These are phyloP conservation scores for Trichoderma simmonsii DNA, from an alignment of 2,329 filamentous ascomycete species.

Conservation along the genomic window DNA sequence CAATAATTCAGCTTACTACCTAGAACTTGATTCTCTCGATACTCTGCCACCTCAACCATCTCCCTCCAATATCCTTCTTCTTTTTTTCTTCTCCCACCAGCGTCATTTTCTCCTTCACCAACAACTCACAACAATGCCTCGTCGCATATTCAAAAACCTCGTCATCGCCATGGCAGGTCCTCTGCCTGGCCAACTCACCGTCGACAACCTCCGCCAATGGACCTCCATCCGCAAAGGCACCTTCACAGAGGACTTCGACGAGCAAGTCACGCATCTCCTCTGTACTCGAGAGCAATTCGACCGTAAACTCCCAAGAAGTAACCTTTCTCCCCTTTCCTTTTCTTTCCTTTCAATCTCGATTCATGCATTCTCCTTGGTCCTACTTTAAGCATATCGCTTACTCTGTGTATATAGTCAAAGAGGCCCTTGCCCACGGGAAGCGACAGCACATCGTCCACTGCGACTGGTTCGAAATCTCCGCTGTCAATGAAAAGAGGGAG, in stretches of 20 bases:
- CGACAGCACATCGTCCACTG: slow-evolving; percentile 42
- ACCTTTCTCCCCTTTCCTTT: neutral
- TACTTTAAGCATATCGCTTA: neutral
- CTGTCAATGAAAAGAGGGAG: slow-evolving; percentile 31
- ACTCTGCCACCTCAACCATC: neutral
- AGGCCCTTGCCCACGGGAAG: slow-evolving; percentile 36
- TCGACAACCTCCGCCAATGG: slow-evolving; percentile 64
- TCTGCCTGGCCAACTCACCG: slow-evolving; percentile 47
- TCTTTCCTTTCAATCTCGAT: neutral
- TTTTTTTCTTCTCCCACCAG: neutral
- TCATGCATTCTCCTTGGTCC: too few relatives aligned
- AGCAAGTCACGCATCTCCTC: slow-evolving; percentile 69
- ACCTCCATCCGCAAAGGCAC: slow-evolving; percentile 58
- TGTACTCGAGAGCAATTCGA: slow-evolving; percentile 61
- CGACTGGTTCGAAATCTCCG: slow-evolving; percentile 54
- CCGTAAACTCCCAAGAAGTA: slow-evolving; percentile 38
- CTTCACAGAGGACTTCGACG: slow-evolving; percentile 50
- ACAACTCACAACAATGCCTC: slow-evolving; percentile 27
- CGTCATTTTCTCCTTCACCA: neutral
- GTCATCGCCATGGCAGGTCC: slow-evolving; percentile 58
- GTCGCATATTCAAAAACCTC: slow-evolving; percentile 49
- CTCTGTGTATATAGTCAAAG: slow-evolving; percentile 31
- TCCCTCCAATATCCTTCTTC: neutral
- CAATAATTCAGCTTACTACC: too few relatives aligned
- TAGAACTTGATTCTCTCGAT: neutral